These are phyloP conservation scores for Fusarium sterilihyphosum DNA, from an alignment of 2,329 filamentous ascomycete species.

Conservation along the genomic window DNA sequence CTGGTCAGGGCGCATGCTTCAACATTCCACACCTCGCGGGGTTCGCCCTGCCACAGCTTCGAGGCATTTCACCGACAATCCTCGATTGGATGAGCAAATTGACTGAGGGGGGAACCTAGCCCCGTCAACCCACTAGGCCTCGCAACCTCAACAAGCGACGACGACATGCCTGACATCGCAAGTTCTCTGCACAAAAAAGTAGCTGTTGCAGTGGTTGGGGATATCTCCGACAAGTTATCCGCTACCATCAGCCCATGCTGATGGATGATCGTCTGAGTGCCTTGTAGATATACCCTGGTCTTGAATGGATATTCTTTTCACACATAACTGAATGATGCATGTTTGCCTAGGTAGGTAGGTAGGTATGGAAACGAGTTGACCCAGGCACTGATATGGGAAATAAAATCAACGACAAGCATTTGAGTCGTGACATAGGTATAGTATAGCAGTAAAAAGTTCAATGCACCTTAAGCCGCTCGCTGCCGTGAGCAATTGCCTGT, in stretches of 20 bases:
- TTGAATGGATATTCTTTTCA: constrained; percentile 1
- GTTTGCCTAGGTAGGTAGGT: background rate
- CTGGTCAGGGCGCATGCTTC: constrained; percentile 35
- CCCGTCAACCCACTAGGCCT: background rate
- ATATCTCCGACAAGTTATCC: constrained; percentile 29
- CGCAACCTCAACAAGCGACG: background rate
- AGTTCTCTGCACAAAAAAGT: background rate
- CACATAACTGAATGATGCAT: constrained; percentile 13
- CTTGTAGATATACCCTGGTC: constrained; percentile 29
- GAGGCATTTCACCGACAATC: constrained; percentile 16
- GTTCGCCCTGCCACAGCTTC: constrained; percentile 18
- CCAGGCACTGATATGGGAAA: background rate
- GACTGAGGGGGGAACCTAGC: background rate
- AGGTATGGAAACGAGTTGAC: constrained; percentile 15
- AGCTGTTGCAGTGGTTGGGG: background rate
- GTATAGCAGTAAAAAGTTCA: background rate
- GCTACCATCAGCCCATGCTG: constrained; percentile 40
- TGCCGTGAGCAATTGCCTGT: background rate
- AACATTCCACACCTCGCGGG: constrained; percentile 30
- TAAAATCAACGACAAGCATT: background rate
- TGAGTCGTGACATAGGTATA: background rate
- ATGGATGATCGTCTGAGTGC: constrained; percentile 41
- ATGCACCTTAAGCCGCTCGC: background rate
- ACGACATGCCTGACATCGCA: background rate
- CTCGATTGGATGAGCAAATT: background rate